phyloP scores from a whole-genome alignment of 2,329 filamentous ascomycete species.

The Balansia obtecta region DNA sequence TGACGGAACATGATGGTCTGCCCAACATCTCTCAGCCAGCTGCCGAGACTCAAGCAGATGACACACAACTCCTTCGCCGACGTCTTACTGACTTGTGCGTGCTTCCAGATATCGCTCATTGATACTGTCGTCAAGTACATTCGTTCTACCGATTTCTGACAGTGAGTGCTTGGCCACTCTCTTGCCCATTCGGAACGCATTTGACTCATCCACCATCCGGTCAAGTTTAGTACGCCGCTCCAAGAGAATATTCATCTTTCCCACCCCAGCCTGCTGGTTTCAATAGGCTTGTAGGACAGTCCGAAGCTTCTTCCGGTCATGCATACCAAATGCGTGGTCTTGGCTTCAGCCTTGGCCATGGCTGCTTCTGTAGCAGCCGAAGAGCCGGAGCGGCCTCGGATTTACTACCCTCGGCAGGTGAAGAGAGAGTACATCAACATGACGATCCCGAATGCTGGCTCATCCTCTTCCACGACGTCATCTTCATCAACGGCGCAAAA shows the following conservation, averaged over 20 bases:
- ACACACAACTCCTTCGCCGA: neutral
- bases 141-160: constrained; percentile 41
- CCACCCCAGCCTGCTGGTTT: neutral
- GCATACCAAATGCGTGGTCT: constrained; percentile 33
- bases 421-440: constrained; percentile 37
- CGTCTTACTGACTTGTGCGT: constrained; percentile 7
- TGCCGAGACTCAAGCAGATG: neutral
- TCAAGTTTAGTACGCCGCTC: neutral
- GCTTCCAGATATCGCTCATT: constrained; percentile 32
- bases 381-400: constrained; percentile 33
- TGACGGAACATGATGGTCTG: neutral
- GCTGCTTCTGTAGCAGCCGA: constrained; percentile 31
- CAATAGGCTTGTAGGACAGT: neutral
- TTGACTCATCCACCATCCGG: neutral
- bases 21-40: neutral
- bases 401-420: constrained; percentile 45
- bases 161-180: constrained; percentile 15
- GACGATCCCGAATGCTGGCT: constrained; percentile 21
- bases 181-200: neutral
- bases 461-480: constrained; percentile 11
- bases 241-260: neutral
- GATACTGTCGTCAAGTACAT: constrained; percentile 45
- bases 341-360: constrained; percentile 37
- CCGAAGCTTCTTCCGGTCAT: constrained; percentile 22
- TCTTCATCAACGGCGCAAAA: constrained; percentile 9